A percentile compares a stretch with the other conserved stretches of the same genome.
Evolutionary conservation across 1,139 yeast species (phyloP).

Genomic region (Kluyveromyces sp.): DNA sequence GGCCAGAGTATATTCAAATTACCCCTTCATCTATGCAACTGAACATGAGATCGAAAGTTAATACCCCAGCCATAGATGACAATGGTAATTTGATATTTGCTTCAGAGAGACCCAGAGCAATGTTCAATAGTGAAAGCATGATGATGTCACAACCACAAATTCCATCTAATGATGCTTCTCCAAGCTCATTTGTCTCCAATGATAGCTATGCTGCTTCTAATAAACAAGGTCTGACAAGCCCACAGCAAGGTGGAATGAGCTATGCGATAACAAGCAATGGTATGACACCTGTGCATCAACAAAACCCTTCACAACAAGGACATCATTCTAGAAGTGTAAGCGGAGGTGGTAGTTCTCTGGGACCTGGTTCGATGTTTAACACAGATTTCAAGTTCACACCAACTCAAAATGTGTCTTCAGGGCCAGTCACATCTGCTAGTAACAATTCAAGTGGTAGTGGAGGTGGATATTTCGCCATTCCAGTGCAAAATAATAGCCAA

Average conservation of each 20-base stretch:
- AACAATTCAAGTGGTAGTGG: constrained; percentile 22
- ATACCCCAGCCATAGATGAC: constrained; percentile 32
- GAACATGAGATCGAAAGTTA: constrained; percentile 18
- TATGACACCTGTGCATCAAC: constrained; percentile 9
- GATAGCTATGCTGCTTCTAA: constrained; percentile 2
- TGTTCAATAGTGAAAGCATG: not conserved
- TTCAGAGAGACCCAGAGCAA: constrained; percentile 17
- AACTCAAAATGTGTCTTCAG: constrained; percentile 17
- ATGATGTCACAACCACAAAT: constrained; percentile 9
- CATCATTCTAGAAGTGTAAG: too few relatives aligned
- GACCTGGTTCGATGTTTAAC: too few relatives aligned
- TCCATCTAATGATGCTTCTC: constrained; percentile 4
- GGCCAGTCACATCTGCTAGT: constrained; percentile 10
- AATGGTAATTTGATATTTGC: constrained; percentile 30
- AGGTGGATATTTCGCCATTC: constrained; percentile 31
- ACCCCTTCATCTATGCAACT: constrained; percentile 10
- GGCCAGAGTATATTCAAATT: constrained; percentile 25
- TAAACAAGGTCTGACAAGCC: not conserved
- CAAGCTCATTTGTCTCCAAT: not conserved
- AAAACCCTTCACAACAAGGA: constrained; percentile 10
- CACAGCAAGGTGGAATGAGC: constrained; percentile 1
- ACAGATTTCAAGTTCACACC: too few relatives aligned
- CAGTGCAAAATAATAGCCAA: constrained; percentile 13
- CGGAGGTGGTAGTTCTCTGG: too few relatives aligned
- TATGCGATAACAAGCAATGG: constrained; percentile 15